phyloP scores from a whole-genome alignment of 768 basidiomycete species.

The Termitomyces sp. region DNA sequence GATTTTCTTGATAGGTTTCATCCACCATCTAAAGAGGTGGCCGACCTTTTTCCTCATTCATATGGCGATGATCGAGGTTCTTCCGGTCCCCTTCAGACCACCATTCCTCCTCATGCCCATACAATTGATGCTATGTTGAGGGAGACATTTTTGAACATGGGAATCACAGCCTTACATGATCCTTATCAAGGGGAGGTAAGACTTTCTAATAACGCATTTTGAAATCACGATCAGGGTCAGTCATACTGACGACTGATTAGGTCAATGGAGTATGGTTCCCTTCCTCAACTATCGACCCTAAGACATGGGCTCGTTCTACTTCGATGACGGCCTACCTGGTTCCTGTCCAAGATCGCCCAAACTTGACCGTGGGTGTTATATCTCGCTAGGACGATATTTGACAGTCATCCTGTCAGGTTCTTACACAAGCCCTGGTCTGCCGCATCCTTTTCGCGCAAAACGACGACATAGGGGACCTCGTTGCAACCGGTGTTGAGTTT shows the following conservation, averaged over 20 bases:
- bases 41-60: conserved; percentile 20
- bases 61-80: conserved; percentile 20
- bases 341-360: conserved; percentile 5
- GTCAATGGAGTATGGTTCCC: conserved; percentile 15
- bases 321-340: conserved; percentile 21
- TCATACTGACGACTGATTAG: conserved; percentile 7
- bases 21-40: conserved; percentile 20
- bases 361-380: conserved; percentile 10
- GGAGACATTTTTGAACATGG: conserved; percentile 19
- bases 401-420: conserved; percentile 3
- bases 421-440: conserved; percentile 18
- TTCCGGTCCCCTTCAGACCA: conserved; percentile 22
- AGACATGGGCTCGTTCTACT: conserved; percentile 21
- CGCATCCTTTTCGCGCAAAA: conserved; percentile 19
- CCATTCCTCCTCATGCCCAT: conserved; percentile 21
- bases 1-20: conserved; percentile 16
- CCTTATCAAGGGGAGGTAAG: conserved; percentile 24
- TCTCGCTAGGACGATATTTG: background rate
- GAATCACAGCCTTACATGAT: conserved; percentile 19
- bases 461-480: conserved; percentile 13
- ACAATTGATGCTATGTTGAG: conserved; percentile 20
- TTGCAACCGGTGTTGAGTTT: conserved; percentile 46
- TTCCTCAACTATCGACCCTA: conserved; percentile 17
- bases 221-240: background rate
- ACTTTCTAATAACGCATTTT: background rate